Conservation (phyloP, 495 filamentous ascomycete species). For the Bryoglossum gracile region DNA sequence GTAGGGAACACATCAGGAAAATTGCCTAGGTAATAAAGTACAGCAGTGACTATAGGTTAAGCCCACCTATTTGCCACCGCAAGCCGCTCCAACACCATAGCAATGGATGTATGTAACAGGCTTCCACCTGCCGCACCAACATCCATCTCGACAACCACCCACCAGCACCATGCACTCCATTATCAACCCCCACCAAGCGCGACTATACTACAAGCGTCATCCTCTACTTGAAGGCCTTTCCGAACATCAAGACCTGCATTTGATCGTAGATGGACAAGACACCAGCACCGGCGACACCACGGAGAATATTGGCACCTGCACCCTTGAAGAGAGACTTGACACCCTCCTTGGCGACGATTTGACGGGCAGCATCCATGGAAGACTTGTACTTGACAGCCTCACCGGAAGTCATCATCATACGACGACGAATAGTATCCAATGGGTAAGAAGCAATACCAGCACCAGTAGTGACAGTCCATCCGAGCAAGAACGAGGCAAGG, state of each 20-base stretch:
- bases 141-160: conserved; percentile 21
- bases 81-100: conserved; percentile 39
- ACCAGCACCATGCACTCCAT: conserved; percentile 3
- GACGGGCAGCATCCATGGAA: conserved; percentile 85
- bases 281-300: conserved; percentile 99
- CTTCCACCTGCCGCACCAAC: conserved; percentile 25
- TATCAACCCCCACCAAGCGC: conserved; percentile 19
- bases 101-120: conserved; percentile 35
- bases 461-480: conserved; percentile 99
- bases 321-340: conserved; percentile 99
- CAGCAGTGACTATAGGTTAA: conserved; percentile 38
- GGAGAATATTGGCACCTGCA: conserved; percentile 99
- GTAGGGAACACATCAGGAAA: conserved; percentile 49
- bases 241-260: conserved; percentile 96
- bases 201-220: conserved; percentile 24
- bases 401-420: conserved; percentile 99
- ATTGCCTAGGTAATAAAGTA: conserved; percentile 55
- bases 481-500: conserved; percentile 96
- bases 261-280: conserved; percentile 99
- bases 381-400: conserved; percentile 99
- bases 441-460: conserved; percentile 99
- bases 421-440: conserved; percentile 98
- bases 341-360: conserved; percentile 97
- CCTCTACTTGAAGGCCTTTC: conserved; percentile 97
- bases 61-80: conserved; percentile 25